These are phyloP conservation scores for Mycena epipterygia DNA, from an alignment of 768 basidiomycete species.

Conservation along the genomic window DNA sequence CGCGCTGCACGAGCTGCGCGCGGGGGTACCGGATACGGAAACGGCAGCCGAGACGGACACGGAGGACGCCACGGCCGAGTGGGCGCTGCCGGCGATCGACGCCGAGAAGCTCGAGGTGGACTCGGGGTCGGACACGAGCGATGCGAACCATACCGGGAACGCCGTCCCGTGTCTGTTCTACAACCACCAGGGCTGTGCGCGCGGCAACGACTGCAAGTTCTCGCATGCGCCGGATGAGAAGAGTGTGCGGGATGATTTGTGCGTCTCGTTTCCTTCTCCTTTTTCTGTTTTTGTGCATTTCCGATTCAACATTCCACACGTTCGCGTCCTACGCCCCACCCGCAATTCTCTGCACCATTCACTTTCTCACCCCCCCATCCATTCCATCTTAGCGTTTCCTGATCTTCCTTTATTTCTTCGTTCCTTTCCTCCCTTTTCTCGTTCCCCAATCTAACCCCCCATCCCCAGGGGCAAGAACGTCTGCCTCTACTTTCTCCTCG, in stretches of 20 bases:
- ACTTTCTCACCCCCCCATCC: too few species aligned
- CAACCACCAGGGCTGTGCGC: constrained; percentile 39
- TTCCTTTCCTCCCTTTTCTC: not conserved
- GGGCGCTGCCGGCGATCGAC: not conserved
- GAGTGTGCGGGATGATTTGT: constrained; percentile 34
- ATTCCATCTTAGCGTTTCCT: too few species aligned
- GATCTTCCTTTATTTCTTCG: not conserved
- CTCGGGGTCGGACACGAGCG: constrained; percentile 35
- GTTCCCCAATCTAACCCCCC: not conserved
- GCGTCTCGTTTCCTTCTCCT: too few species aligned
- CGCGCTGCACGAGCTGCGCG: constrained; percentile 22
- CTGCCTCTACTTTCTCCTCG: constrained; percentile 51
- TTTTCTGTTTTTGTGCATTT: too few species aligned
- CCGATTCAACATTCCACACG: too few species aligned
- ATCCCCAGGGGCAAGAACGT: constrained; percentile 51
- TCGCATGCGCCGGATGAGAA: constrained; percentile 38
- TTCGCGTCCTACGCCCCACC: too few species aligned
- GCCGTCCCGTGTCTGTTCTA: constrained; percentile 39
- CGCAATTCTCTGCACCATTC: too few species aligned
- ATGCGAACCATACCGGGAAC: constrained; percentile 31
- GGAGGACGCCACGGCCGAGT: not conserved
- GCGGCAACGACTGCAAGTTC: constrained; percentile 33
- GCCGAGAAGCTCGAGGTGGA: constrained; percentile 25
- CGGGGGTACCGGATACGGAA: not conserved
- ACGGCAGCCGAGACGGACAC: not conserved